Base-by-base conservation (phyloP, 331 rosid genomes). In the Rhamnella rubrinervis region DNA sequence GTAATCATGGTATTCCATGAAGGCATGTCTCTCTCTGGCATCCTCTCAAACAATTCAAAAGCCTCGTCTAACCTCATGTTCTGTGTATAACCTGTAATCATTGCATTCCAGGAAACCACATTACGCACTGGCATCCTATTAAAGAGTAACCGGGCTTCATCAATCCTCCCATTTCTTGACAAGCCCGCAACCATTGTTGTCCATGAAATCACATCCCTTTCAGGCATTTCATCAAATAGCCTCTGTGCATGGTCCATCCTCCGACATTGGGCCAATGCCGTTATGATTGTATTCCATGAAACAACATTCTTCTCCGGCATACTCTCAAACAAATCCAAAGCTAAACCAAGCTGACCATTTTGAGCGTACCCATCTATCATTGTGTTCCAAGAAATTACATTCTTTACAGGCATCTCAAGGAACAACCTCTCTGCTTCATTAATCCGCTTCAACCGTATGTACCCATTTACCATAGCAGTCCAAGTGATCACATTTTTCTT, bases 331-430 rank as follows among this genome's bases (percentile, higher is more conserved):
- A 77, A 68, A 14, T 63, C 78, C 70, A 66, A 69, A 46, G 88
- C 85, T 20, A 49, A 55, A 72, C 81, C 78, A 12, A 72, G 61
- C 41, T 21, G 53, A 18, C 84, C 67, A 55, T 59, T 65, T 38
- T 72, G 66, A 0, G 78, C 79, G 46, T 81, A 81, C 57, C 85
- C 88, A 53, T 81, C 88, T 16, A 84, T 81, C 85, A 84, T 84
- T n/a, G 88, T 84, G 75, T 84, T 81, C 85, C 85, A 84, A 14
- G 85, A 81, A 53, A 84, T 75, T 38, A 84, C 84, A 67, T 81
- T 84, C 68, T 69, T 75, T 61, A 67, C 84, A 1, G 85, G 88
- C 88, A 84, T 84, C 68, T 74, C 67, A 44, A 47, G 41, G 66
- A 84, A 84, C 80, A 84, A 47, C 46, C 58, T 49, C 69, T 79